These are phyloP conservation scores for Auriscalpium vulgare DNA, from an alignment of 768 basidiomycete genomes.

Conservation along the genomic window DNA sequence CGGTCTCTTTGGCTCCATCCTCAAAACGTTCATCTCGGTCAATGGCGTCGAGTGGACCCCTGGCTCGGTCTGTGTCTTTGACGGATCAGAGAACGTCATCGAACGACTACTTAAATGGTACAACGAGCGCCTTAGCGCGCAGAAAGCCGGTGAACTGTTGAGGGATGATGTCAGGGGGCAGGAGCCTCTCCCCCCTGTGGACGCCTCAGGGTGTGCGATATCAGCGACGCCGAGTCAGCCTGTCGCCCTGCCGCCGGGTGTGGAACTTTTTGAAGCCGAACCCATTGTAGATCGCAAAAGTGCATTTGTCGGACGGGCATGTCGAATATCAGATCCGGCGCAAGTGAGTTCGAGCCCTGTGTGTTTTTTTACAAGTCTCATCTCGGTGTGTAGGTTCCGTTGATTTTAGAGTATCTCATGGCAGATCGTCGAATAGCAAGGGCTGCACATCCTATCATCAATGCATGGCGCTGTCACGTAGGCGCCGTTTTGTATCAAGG, in stretches of 20 bases:
- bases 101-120: constrained; percentile 69
- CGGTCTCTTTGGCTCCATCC: constrained; percentile 63
- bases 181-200: background rate
- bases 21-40: constrained; percentile 74
- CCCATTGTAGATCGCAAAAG: constrained; percentile 84
- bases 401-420: constrained; percentile 24
- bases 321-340: constrained; percentile 66
- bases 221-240: background rate
- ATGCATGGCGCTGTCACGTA: constrained; percentile 26
- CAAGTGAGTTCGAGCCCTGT: constrained; percentile 40
- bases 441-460: constrained; percentile 26
- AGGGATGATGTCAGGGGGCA: constrained; percentile 38
- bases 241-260: constrained; percentile 43
- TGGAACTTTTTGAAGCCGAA: constrained; percentile 65
- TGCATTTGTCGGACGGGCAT: constrained; percentile 79
- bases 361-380: background rate
- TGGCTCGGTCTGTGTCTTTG: constrained; percentile 77
- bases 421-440: constrained; percentile 27
- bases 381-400: constrained; percentile 8
- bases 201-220: background rate
- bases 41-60: constrained; percentile 71
- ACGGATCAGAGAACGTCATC: constrained; percentile 71
- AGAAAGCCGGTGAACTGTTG: constrained; percentile 45
- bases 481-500: constrained; percentile 25
- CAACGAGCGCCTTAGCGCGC: constrained; percentile 49